A percentile compares a stretch with the other conserved stretches of the same genome.
Conservation (phyloP, 352 stramenopile species). For the Nothophytophthora sp. region DNA sequence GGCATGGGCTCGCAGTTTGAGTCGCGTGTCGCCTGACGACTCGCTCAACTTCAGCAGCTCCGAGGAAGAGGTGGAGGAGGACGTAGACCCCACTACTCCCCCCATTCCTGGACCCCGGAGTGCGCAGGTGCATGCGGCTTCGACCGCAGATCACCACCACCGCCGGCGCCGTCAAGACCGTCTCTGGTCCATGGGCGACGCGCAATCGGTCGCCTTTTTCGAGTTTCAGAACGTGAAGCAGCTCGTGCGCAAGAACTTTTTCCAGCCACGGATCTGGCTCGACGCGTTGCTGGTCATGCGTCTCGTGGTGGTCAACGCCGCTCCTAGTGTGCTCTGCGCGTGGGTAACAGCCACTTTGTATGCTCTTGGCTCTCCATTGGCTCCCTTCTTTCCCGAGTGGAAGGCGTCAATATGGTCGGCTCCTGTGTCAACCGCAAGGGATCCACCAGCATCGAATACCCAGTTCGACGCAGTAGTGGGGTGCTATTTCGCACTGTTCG, state of each 20-base stretch:
- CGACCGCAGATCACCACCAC: not conserved
- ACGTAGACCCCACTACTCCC: not conserved
- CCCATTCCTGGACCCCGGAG: constrained; percentile 1
- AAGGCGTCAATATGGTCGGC: constrained; percentile 4
- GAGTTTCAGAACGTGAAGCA: constrained; percentile 30
- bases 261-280: constrained; percentile 27
- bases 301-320: constrained; percentile 33
- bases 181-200: constrained; percentile 1
- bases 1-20: not conserved
- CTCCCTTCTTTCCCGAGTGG: constrained; percentile 8
- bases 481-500: constrained; percentile 30
- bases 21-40: not conserved
- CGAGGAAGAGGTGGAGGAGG: no score
- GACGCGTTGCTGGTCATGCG: constrained; percentile 31
- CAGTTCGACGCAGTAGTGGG: constrained; percentile 19
- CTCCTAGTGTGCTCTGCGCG: constrained; percentile 20
- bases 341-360: constrained; percentile 21
- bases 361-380: constrained; percentile 25
- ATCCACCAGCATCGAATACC: not conserved
- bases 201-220: constrained; percentile 7
- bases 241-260: constrained; percentile 32
- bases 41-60: not conserved
- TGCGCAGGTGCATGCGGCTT: not conserved
- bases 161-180: not conserved
- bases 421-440: not conserved